Conservation (phyloP, 352 stramenopile species). For the Globisporangium sylvaticum region DNA sequence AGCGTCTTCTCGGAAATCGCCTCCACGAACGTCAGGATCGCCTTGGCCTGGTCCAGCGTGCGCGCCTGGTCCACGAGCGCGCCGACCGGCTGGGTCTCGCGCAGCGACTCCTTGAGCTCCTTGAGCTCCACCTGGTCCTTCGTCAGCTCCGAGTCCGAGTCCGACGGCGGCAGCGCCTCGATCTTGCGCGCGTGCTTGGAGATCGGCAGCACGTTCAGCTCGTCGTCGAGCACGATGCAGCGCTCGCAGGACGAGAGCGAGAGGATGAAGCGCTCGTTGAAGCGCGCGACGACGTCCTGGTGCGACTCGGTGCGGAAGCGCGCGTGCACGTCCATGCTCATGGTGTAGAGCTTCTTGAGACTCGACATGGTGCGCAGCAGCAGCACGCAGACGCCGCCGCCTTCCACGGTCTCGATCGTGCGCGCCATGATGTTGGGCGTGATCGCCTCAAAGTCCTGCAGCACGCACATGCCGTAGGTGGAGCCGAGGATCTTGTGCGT, state of each 20-base stretch:
- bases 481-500: slow-evolving; percentile 98
- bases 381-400: slow-evolving; percentile 96
- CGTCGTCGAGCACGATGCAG: slow-evolving; percentile 98
- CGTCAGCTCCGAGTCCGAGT: slow-evolving; percentile 50
- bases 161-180: slow-evolving; percentile 66
- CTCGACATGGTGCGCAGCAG: slow-evolving; percentile 97
- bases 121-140: slow-evolving; percentile 89
- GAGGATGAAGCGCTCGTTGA: slow-evolving; percentile 99
- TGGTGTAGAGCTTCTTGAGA: slow-evolving; percentile 98
- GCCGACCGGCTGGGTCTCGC: slow-evolving; percentile 94
- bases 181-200: slow-evolving; percentile 91
- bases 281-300: slow-evolving; percentile 95
- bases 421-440: slow-evolving; percentile 99
- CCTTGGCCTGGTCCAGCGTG: slow-evolving; percentile 94
- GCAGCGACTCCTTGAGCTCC: slow-evolving; percentile 93
- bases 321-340: slow-evolving; percentile 96
- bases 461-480: slow-evolving; percentile 97
- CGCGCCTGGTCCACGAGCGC: slow-evolving; percentile 93
- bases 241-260: slow-evolving; percentile 92
- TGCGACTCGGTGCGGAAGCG: slow-evolving; percentile 91
- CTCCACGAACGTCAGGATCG: slow-evolving; percentile 97
- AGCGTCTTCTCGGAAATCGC: slow-evolving; percentile 96
- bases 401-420: slow-evolving; percentile 99
- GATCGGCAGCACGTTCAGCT: slow-evolving; percentile 98
- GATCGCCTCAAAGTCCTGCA: slow-evolving; percentile 99